Evolutionary conservation across 352 stramenopile genomes (phyloP), one percentile per base, ranked within the genome.

Genomic region (Aphanomyces euteiches): DNA sequence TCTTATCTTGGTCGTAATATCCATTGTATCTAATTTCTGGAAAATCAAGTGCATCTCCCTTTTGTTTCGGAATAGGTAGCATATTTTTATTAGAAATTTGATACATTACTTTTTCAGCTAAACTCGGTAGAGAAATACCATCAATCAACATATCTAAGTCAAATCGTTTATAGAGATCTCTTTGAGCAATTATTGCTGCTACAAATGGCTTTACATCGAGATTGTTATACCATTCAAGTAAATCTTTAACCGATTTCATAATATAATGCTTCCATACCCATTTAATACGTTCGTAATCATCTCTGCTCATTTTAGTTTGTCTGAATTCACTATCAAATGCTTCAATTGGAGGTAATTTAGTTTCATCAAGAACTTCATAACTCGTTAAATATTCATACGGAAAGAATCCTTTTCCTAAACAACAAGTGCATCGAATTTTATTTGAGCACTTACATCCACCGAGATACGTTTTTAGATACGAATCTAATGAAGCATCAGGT

Each of bases 161-260:
- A 67, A 67, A n/a, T n/a, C n/a, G n/a, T n/a, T 54, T 56, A 38
- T 53, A 67, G 17, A 67, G 10, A 38, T 71, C 10, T 28, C 60
- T n/a, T 19, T 58, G 60, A 1, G 54, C 28, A 19, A 69, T 54
- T 4, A 75, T 50, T 6, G 73, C 73, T n/a, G 67, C n/a, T 34
- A 77, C 57, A 47, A 78, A 81, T 19, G 73, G 73, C 12, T 50
- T 38, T 36, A 80, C 75, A 70, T 80, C 75, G 1, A 78, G 67
- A 70, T 77, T 78, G 47, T 77, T 80, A 45, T 80, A 78, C 74
- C 75, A 81, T n/a, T 76, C 60, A 3, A 81, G 58, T 45, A 81
- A 47, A 48, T 81, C 74, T 45, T 78, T 75, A 57, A 79, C 57
- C 0, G 47, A 57, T 17, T 81, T 78, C 76, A 79, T 81, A 4